Conservation (phyloP, 805 yeast species). For the Candida taoyuanica region DNA sequence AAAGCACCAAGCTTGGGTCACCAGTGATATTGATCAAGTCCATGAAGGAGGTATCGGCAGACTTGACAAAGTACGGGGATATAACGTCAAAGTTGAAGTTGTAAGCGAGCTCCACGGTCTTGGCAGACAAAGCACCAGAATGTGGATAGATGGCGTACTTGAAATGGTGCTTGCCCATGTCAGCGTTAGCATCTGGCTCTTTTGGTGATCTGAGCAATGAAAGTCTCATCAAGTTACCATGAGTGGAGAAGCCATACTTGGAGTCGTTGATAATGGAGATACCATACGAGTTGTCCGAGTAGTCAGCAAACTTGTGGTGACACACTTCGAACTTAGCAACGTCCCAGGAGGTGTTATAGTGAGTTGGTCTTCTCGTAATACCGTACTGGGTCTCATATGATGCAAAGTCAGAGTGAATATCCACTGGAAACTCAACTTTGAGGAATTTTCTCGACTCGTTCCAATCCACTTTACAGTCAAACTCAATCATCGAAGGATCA, state of each 20-base stretch:
- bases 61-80: constrained; percentile 15
- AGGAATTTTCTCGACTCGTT: constrained; percentile 81
- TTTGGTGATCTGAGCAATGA: constrained; percentile 87
- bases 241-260: constrained; percentile 90
- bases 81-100: constrained; percentile 61
- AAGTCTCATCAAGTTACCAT: constrained; percentile 87
- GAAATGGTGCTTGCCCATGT: constrained; percentile 83
- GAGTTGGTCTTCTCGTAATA: constrained; percentile 86
- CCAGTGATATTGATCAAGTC: constrained; percentile 38
- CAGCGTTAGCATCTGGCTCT: constrained; percentile 92
- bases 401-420: constrained; percentile 69
- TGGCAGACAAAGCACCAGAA: constrained; percentile 54
- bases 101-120: constrained; percentile 70
- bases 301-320: constrained; percentile 90
- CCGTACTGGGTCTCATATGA: constrained; percentile 95
- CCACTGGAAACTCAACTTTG: constrained; percentile 93
- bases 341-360: constrained; percentile 94
- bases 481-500: constrained; percentile 39
- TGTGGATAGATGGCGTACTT: constrained; percentile 86
- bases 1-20: constrained; percentile 54
- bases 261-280: constrained; percentile 78
- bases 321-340: constrained; percentile 95
- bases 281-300: constrained; percentile 83
- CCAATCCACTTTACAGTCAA: constrained; percentile 73
- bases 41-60: constrained; percentile 24